Conservation (phyloP, 2,329 filamentous ascomycete species). For the Penicillium sp. region DNA sequence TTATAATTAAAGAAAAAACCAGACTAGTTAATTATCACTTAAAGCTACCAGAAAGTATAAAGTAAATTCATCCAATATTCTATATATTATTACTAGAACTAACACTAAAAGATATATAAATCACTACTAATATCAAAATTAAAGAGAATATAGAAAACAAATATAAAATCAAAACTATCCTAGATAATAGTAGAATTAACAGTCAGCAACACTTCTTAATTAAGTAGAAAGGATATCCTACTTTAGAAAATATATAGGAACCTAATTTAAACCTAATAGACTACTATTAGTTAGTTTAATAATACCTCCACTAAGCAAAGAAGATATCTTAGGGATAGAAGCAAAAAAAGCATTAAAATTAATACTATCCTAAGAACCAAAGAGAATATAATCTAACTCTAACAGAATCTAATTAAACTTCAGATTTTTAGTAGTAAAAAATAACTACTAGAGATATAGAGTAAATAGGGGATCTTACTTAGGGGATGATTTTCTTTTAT, state of each 20-base stretch:
- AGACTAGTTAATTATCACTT: slow-evolving; percentile 6
- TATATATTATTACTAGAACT: no score
- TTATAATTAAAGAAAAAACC: slow-evolving; percentile 4
- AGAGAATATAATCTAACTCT: not conserved
- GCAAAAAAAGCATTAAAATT: not conserved
- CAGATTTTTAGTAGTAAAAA: slow-evolving; percentile 1
- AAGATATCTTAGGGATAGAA: not conserved
- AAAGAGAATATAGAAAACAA: not conserved
- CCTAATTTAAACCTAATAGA: slow-evolving; percentile 8
- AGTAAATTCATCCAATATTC: no score
- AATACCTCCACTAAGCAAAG: not conserved
- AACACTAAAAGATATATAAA: not conserved
- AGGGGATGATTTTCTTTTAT: slow-evolving; percentile 2
- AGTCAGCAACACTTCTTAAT: not conserved
- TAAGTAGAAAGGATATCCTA: slow-evolving; percentile 1
- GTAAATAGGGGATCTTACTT: not conserved
- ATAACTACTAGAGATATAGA: not conserved
- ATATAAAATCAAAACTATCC: not conserved
- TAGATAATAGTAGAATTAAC: not conserved
- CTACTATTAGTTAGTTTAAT: slow-evolving; percentile 8
- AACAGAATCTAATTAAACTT: not conserved
- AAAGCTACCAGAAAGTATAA: no score
- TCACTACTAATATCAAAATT: not conserved
- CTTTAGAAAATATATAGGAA: slow-evolving; percentile 9
- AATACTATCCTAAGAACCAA: not conserved